phyloP scores from a whole-genome alignment of 371 early-diverging fungal species.

The Actinomucor elegans region DNA sequence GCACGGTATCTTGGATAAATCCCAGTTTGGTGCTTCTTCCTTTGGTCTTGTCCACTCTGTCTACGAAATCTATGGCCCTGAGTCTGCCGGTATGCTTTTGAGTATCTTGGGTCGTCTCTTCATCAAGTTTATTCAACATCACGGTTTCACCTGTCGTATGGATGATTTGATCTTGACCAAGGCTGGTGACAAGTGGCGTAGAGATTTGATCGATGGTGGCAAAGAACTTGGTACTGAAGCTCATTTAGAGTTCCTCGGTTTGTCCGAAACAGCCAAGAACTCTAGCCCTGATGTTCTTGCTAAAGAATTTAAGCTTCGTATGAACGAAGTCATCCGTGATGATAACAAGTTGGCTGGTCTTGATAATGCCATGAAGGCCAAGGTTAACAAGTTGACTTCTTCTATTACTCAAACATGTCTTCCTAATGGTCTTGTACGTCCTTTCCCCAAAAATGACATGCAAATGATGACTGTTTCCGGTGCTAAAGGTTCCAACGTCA shows the following conservation, averaged over 20 bases:
- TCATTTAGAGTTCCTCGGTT: conserved; percentile 70
- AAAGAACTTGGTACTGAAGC: conserved; percentile 68
- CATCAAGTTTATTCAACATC: conserved; percentile 88
- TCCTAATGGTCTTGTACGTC: conserved; percentile 80
- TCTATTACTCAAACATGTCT: conserved; percentile 81
- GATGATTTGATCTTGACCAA: conserved; percentile 95
- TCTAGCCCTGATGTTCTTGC: conserved; percentile 32
- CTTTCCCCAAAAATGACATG: conserved; percentile 98
- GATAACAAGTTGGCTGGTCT: conserved; percentile 88
- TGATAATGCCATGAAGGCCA: conserved; percentile 89
- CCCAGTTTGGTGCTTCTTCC: conserved; percentile 93
- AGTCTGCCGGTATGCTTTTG: conserved; percentile 90
- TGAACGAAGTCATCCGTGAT: conserved; percentile 86
- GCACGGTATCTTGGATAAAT: conserved; percentile 98
- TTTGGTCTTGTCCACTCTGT: conserved; percentile 97
- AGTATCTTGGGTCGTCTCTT: conserved; percentile 94
- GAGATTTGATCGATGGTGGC: conserved; percentile 61
- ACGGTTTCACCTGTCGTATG: conserved; percentile 98
- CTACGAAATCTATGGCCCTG: conserved; percentile 96
- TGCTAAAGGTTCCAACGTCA: conserved; percentile 99
- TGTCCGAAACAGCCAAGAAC: conserved; percentile 51
- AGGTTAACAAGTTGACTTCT: conserved; percentile 83
- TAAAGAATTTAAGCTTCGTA: conserved; percentile 64
- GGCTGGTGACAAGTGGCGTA: conserved; percentile 80
- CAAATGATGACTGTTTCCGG: conserved; percentile 98